A percentile compares a stretch with the other conserved stretches of the same genome.
Evolutionary conservation across 208 protist genomes (phyloP).

Genomic region (Crithidia bombi): DNA sequence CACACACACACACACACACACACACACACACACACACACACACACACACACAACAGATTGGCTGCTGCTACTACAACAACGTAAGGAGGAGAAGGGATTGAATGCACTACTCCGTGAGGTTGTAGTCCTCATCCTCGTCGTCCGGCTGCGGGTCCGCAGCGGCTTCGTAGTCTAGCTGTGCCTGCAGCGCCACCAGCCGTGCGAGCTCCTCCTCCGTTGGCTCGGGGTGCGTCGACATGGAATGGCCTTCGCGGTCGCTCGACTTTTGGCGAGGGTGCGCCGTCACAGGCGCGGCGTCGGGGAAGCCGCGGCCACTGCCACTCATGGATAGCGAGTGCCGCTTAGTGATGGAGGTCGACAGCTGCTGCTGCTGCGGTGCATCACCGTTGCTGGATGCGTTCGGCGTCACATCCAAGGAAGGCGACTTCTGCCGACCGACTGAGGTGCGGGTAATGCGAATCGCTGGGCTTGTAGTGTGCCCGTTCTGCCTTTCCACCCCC

Average conservation of each 20-base stretch:
- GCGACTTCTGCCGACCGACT: constrained; percentile 10
- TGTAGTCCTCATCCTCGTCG: constrained; percentile 47
- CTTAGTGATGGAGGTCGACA: background rate
- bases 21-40: too few relatives aligned
- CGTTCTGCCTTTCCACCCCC: background rate
- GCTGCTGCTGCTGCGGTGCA: background rate
- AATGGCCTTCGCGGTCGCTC: constrained; percentile 14
- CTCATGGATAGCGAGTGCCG: constrained; percentile 21
- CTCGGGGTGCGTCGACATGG: constrained; percentile 10
- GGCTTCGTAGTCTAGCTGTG: constrained; percentile 54
- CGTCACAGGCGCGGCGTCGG: background rate
- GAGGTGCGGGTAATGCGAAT: constrained; percentile 12
- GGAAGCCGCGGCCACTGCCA: constrained; percentile 8
- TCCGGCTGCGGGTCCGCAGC: constrained; percentile 44
- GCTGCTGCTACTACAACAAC: too few relatives aligned
- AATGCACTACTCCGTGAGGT: constrained; percentile 39
- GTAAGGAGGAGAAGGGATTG: background rate
- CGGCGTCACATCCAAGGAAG: background rate
- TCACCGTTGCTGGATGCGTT: background rate
- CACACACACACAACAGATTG: too few relatives aligned
- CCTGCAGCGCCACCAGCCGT: constrained; percentile 59
- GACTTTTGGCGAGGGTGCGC: constrained; percentile 21
- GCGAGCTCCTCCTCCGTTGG: constrained; percentile 60
- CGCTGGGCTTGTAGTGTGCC: background rate
- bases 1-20: too few relatives aligned